Evolutionary conservation across 495 filamentous ascomycete species (phyloP), one percentile per base, ranked within the genome.

Genomic region (Penicillium robsamsonii): DNA sequence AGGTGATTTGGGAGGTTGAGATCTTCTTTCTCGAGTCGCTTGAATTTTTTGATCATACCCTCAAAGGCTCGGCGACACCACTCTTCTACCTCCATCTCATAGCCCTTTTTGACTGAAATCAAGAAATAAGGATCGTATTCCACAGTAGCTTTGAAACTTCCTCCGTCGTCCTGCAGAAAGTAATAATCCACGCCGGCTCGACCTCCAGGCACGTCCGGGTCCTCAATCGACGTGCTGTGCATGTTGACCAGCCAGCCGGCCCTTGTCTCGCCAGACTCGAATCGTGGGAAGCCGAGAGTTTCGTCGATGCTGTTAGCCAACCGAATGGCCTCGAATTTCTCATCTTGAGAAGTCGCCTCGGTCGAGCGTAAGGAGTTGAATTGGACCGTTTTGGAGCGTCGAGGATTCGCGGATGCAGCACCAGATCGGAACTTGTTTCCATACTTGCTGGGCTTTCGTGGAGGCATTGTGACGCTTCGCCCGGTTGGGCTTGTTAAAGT

Each of bases 51-150:
- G 44, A 97, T 79, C 11, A 92, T 70, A 11, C 91, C 93, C 56
- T 92, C 95, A 45, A 91, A 92, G 22, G 84, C 84, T 47, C 94
- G 78, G 59, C 89, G 85, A 62, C 90, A 82, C 92, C 93, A 99
- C 72, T 97, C 94, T 68, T 99, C 94, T 0, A 95, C 94, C 69
- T 99, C 94, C 56, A 83, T 79, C 70, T 99, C 95, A 61, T 86
- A 86, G 1, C 90, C 89, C 63, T 85, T 90, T 68, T 91, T 92
- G 17, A 92, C 89, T 4, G 92, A 92, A 53, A 99, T 84, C 43
- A 97, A 75, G 59, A 99, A 96, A 72, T 99, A 99, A 27, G 94
- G 94, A 68, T 97, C 92, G 66, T 96, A 96, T 70, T 95, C 90
- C 56, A 97, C 76, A 18, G 93, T 97, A 40, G 94, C 92, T 71